Evolutionary conservation across 805 yeast genomes (phyloP), one percentile per base, ranked within the genome.

Genomic region (Nakazawaea holstii): DNA sequence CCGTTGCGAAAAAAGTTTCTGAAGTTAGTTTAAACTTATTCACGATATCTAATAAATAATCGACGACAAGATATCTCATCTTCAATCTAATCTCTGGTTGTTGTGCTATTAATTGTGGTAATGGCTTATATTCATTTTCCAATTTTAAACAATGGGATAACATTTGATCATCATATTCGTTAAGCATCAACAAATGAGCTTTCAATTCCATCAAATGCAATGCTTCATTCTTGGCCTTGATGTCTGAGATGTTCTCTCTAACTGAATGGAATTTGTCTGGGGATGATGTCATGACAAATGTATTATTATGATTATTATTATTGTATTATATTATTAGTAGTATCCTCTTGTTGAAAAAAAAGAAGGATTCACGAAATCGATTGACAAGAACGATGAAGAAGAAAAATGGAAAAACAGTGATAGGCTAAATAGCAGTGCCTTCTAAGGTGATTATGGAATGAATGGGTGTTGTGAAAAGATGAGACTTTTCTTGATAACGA

Each of bases 1-100:
- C 67, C 1, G 73, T 67, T 2, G 63, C 53, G 48, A 67, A 64
- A 49, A 70, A 69, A 11, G 70, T 66, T 15, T 66, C 59, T 32
- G 56, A 56, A 8, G 62, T 51, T 63, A 68, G 63, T 28, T 54
- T 50, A 14, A 63, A 52, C 46, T 57, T 56, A 39, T 52, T 58
- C 27, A 53, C 56, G 17, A 63, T 64, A 45, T 65, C 68, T 37
- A 60, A 56, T 13, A 67, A 37, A 10, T 65, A 60, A 41, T 62
- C 64, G 28, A 67, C 47, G 14, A 65, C 49, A 33, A 50, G n/a
- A 48, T 52, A 39, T 41, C 54, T 51, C 67, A 55, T 40, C 48
- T 45, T 39, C 39, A 48, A 17, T 13, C 41, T 32, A 40, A 61
- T 45, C 35, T 55, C 56, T 9, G 51, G 51, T 52, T 53, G 67